Evolutionary conservation across 495 filamentous ascomycete species (phyloP), one percentile per base, ranked within the genome.

Genomic region (Talaromyces nanjingensis): DNA sequence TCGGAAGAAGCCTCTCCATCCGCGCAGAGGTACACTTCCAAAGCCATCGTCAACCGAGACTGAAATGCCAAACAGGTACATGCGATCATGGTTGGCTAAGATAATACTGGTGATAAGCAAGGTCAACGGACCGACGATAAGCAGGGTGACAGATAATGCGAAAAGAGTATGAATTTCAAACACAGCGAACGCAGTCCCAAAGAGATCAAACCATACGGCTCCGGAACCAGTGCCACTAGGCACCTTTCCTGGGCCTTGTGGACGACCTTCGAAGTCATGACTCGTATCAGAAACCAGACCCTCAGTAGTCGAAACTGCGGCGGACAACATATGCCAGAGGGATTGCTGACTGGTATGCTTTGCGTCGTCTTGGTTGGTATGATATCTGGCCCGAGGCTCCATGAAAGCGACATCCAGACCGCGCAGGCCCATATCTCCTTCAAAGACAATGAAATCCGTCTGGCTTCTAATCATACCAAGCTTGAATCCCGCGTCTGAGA

Each of bases 161-260:
- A 98, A 97, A 63, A 97, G 78, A 5, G 90, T 91, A 61, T 89
- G 83, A 2, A 97, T 78, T 6, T 78, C 78, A 68, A 97, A 90
- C 16, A 97, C 82, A 22, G 88, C 90, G 70, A 98, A 91, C 2
- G 79, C 80, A 60, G 81, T 84, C 39, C 94, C 94, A 63, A 96
- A 96, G 2, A 97, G 72, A 72, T 98, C 94, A 71, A 97, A 98
- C 91, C 92, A 98, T 24, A 97, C 93, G 54, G 86, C 90, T 66
- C 82, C 74, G 45, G 83, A 85, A 12, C 91, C 90, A 20, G 75
- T 78, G 14, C 89, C 89, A 66, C 86, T 89, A 64, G 84, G 76
- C 1, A 92, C 84, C 67, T 84, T 86, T 20, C 82, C 82, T 55
- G 90, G 87, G 22, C 81, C 75, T 27, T 79, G 74, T 18, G 77